A percentile compares a stretch with the other conserved stretches of the same genome.
phyloP scores from a whole-genome alignment of 2,329 filamentous ascomycete species.

The Phialocephala sp. region DNA sequence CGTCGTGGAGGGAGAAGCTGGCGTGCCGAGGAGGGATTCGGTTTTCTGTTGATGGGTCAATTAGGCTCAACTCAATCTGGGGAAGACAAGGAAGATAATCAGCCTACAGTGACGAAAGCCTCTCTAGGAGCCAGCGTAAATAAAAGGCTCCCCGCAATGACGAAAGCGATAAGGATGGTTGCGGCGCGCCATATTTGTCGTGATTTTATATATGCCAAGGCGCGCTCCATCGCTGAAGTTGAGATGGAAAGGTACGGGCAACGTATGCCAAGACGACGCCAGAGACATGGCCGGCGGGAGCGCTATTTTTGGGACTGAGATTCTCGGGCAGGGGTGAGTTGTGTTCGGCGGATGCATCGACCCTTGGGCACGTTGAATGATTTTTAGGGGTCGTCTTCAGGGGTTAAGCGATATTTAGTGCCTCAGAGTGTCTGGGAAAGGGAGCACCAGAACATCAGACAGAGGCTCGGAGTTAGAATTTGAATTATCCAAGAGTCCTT shows the following conservation, averaged over 20 bases:
- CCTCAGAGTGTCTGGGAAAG: too few species aligned
- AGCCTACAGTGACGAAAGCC: not conserved
- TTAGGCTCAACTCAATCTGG: not conserved
- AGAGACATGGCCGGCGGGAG: not conserved
- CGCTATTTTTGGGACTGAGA: not conserved
- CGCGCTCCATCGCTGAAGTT: not conserved
- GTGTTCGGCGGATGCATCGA: too few species aligned
- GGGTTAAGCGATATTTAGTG: too few species aligned
- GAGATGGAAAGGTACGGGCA: not conserved
- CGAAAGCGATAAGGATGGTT: not conserved
- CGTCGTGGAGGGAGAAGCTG: not conserved
- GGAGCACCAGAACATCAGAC: too few species aligned
- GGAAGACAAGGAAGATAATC: not conserved
- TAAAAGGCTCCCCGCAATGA: not conserved
- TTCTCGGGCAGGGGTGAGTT: not conserved
- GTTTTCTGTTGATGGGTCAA: not conserved
- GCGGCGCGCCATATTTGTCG: slow-evolving; percentile 1
- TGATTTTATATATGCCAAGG: not conserved
- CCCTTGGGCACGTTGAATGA: too few species aligned
- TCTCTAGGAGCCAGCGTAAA: not conserved
- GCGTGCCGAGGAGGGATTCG: not conserved
- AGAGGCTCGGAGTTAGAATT: too few species aligned
- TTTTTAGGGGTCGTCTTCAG: too few species aligned
- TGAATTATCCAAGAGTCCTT: too few species aligned
- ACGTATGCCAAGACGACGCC: not conserved